Evolutionary conservation across 495 filamentous ascomycete genomes (phyloP), one percentile per base, ranked within the genome.

Genomic region (Trichocladium uniseriatum): DNA sequence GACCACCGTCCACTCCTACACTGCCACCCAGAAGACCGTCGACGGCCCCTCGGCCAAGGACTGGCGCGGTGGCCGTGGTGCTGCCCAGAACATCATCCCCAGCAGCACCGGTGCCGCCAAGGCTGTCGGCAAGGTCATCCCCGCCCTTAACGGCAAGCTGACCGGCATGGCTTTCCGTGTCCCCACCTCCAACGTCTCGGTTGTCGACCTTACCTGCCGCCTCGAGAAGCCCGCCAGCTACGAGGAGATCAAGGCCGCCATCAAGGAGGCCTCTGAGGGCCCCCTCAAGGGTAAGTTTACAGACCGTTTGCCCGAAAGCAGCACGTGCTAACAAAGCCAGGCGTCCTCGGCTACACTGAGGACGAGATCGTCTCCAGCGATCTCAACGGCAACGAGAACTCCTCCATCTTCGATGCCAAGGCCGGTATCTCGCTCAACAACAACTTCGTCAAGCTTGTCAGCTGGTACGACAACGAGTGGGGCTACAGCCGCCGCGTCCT

Each of bases 1-100:
- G 92, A 98, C 92, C 71, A 98, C 92, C 53, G 80, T 97, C 71
- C 92, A 98, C 84, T 95, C 92, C 63, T 97, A 97, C 86, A 98
- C 92, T 59, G 94, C 92, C 62, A 98, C 92, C 69, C 92, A 98
- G 79, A 97, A 97, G 86, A 95, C 90, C 55, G 92, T 98, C 60
- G 92, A 98, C 63, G 94, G 89, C 63, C 92, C 92, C 58, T 97
- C 92, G 39, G 74, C 76, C 69, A 98, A 98, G 87, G 92, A 98
- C 80, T 98, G 92, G 92, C 83, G 92, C 74, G 92, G 92, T 79
- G 92, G 92, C 63, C 92, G 92, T 75, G 87, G 87, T 62, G 92
- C 94, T 73, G 94, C 92, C 59, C 85, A 94, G 79, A 98, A 98
- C 83, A 98, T 98, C 81, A 98, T 98, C 65, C 92, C 92, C 69